Conservation (phyloP, 805 yeast species). For the Ogataea kodamae region DNA sequence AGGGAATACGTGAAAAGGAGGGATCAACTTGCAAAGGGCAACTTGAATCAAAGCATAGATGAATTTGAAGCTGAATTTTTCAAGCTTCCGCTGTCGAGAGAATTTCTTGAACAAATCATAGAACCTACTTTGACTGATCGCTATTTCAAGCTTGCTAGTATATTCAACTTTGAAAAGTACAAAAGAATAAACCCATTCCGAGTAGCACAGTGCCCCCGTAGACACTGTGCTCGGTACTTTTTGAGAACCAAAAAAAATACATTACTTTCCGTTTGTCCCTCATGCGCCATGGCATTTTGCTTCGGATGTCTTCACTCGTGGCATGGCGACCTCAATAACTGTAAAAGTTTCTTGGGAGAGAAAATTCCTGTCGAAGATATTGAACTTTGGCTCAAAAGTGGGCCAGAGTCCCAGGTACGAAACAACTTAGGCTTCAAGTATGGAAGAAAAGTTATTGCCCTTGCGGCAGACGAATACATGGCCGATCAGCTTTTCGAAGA, state of each 20-base stretch:
- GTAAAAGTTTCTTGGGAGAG: slow-evolving; percentile 36
- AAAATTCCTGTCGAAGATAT: slow-evolving; percentile 39
- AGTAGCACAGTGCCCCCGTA: slow-evolving; percentile 49
- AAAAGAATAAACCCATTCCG: slow-evolving; percentile 44
- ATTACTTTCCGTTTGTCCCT: slow-evolving; percentile 44
- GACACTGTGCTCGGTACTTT: slow-evolving; percentile 42
- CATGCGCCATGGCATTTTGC: slow-evolving; percentile 54
- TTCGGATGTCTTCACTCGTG: slow-evolving; percentile 54
- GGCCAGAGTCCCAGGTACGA: slow-evolving; percentile 34
- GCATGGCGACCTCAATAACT: slow-evolving; percentile 52
- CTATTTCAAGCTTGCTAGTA: slow-evolving; percentile 37
- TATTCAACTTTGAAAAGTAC: slow-evolving; percentile 41
- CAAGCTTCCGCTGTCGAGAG: slow-evolving; percentile 37
- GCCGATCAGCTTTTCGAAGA: slow-evolving; percentile 47
- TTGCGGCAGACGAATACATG: slow-evolving; percentile 42
- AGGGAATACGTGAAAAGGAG: slow-evolving; percentile 18
- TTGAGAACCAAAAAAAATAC: slow-evolving; percentile 46
- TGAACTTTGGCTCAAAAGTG: slow-evolving; percentile 32
- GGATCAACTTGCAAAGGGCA: slow-evolving; percentile 17
- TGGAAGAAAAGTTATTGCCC: slow-evolving; percentile 41
- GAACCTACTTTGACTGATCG: slow-evolving; percentile 30
- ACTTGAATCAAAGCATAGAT: slow-evolving; percentile 21
- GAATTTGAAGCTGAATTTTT: slow-evolving; percentile 39
- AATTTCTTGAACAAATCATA: slow-evolving; percentile 26
- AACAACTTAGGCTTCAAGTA: slow-evolving; percentile 33